These are phyloP conservation scores for Naganishia antarctica DNA, from an alignment of 768 basidiomycete genomes.

Conservation along the genomic window DNA sequence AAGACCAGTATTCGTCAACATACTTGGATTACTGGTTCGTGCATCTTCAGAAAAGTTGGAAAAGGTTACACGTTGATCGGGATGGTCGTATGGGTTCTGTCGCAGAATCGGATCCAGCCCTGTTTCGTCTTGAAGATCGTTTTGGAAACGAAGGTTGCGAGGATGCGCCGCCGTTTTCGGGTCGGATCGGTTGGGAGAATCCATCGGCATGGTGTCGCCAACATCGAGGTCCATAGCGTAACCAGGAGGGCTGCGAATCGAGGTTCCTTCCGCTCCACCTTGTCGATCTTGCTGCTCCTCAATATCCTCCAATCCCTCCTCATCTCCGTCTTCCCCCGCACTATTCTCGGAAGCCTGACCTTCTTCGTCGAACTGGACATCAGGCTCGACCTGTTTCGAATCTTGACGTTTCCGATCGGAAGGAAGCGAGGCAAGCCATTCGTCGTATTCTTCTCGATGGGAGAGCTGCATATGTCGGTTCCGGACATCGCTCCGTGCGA, in stretches of 20 bases:
- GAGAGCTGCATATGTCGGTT: slow-evolving; percentile 22
- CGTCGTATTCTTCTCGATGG: slow-evolving; percentile 1
- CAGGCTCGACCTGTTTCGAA: not conserved
- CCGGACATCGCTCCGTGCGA: slow-evolving; percentile 21
- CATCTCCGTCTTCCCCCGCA: not conserved
- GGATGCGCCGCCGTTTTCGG: too few relatives aligned
- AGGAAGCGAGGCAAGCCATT: not conserved
- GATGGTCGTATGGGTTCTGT: not conserved
- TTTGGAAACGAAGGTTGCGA: too few relatives aligned
- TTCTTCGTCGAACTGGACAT: not conserved
- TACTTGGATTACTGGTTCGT: too few relatives aligned
- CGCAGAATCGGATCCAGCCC: too few relatives aligned
- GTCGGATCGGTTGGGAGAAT: too few relatives aligned
- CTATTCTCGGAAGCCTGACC: not conserved
- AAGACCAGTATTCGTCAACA: too few relatives aligned
- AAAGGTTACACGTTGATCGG: not conserved
- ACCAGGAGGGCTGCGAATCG: too few relatives aligned
- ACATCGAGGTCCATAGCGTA: too few relatives aligned
- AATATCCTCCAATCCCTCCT: not conserved
- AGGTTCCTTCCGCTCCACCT: too few relatives aligned
- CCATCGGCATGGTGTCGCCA: too few relatives aligned
- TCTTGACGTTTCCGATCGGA: not conserved
- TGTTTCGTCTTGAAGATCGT: too few relatives aligned
- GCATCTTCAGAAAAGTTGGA: too few relatives aligned
- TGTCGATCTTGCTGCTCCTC: not conserved